Percentiles rank a stretch among this genome's conserved stretches.
Evolutionary conservation across 257 asterid species (phyloP).

Genomic region (Solanum virginianum): DNA sequence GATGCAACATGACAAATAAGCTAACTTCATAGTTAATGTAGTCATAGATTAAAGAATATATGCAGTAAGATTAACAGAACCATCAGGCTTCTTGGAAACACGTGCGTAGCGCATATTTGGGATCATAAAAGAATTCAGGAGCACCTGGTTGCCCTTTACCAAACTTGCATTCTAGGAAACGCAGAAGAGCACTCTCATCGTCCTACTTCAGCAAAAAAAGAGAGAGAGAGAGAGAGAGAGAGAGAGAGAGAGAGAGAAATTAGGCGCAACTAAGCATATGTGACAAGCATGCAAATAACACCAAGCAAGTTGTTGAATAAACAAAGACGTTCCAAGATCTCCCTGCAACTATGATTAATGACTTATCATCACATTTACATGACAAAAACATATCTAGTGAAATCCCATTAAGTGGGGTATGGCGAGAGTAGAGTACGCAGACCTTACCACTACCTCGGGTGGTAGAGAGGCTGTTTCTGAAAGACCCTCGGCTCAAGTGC

Average conservation of each 20-base stretch:
- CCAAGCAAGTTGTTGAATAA: not conserved
- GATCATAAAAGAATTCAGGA: constrained; percentile 85
- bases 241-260: not conserved
- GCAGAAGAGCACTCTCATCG: constrained; percentile 91
- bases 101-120: constrained; percentile 89
- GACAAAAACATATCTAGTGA: not conserved
- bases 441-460: too few species aligned
- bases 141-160: constrained; percentile 72
- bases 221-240: not conserved
- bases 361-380: not conserved
- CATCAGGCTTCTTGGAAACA: not conserved
- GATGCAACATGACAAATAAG: not conserved
- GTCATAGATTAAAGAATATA: not conserved
- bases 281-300: not conserved
- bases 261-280: constrained; percentile 5
- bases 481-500: too few species aligned
- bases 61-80: not conserved
- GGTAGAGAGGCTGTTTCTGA: too few species aligned
- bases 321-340: not conserved
- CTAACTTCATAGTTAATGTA: not conserved
- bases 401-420: too few species aligned
- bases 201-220: constrained; percentile 34
- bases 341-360: not conserved
- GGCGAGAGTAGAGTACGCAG: too few species aligned
- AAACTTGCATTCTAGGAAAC: constrained; percentile 85